Percentiles rank a stretch among this genome's conserved stretches.
phyloP scores from a whole-genome alignment of 805 yeast species.

The Hanseniaspora vineae region DNA sequence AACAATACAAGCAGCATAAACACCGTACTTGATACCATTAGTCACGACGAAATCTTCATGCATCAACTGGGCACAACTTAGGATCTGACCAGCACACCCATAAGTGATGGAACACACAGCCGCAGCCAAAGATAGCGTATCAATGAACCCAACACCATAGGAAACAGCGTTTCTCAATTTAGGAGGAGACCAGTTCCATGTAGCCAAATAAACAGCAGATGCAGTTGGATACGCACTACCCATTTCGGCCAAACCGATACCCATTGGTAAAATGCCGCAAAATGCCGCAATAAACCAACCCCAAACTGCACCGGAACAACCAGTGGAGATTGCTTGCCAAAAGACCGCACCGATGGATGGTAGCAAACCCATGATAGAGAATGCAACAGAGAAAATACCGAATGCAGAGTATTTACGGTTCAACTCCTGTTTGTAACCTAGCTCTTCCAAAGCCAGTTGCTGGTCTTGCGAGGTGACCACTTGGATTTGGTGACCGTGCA shows the following conservation, averaged over 20 bases:
- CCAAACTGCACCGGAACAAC: conserved; percentile 52
- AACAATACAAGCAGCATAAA: conserved; percentile 47
- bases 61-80: conserved; percentile 42
- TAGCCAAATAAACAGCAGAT: conserved; percentile 64
- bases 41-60: conserved; percentile 42
- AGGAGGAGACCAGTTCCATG: conserved; percentile 53
- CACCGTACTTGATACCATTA: conserved; percentile 44
- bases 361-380: conserved; percentile 58
- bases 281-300: conserved; percentile 53
- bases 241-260: conserved; percentile 49
- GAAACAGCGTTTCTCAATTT: conserved; percentile 37
- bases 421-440: conserved; percentile 62
- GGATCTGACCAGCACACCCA: conserved; percentile 49
- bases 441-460: conserved; percentile 18
- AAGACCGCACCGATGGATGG: conserved; percentile 51
- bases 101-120: conserved; percentile 58
- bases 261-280: conserved; percentile 42
- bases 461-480: conserved; percentile 5
- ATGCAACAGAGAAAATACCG: conserved; percentile 61
- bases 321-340: conserved; percentile 42
- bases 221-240: conserved; percentile 64
- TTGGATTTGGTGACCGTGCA: conserved; percentile 1
- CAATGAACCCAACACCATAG: conserved; percentile 53
- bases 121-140: conserved; percentile 52
- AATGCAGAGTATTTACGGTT: conserved; percentile 45